Evolutionary conservation across 2,329 filamentous ascomycete genomes (phyloP).

Genomic region (Verticillium longisporum): DNA sequence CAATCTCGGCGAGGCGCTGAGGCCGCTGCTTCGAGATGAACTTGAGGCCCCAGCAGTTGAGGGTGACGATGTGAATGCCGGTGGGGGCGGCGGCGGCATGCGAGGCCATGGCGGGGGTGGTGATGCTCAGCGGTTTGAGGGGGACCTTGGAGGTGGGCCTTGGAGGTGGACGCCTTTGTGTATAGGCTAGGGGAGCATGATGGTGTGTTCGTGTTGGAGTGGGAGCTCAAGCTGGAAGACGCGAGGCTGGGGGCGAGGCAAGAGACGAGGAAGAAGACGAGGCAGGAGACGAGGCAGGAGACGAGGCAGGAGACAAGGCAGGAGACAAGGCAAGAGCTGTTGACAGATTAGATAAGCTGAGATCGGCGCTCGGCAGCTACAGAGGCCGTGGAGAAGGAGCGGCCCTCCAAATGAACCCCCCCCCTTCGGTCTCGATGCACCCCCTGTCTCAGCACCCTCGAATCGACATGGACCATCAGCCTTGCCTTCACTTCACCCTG

Average conservation of each 20-base stretch:
- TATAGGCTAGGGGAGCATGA: background rate
- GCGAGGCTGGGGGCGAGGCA: too few relatives aligned
- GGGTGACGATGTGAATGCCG: constrained; percentile 71
- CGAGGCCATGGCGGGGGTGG: constrained; percentile 17
- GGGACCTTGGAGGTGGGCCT: too few relatives aligned
- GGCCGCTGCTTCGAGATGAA: constrained; percentile 72
- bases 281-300: too few relatives aligned
- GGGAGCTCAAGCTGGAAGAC: too few relatives aligned
- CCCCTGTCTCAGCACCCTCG: background rate
- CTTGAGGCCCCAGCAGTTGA: constrained; percentile 97
- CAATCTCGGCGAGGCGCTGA: constrained; percentile 78
- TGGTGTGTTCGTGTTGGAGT: background rate
- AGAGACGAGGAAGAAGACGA: too few relatives aligned
- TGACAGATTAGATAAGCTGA: background rate
- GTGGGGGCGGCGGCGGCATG: constrained; percentile 18
- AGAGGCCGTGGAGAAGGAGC: too few relatives aligned
- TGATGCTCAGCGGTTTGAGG: too few relatives aligned
- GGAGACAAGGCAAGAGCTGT: too few relatives aligned
- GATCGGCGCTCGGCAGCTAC: background rate
- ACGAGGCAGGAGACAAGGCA: too few relatives aligned
- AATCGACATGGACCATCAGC: too few relatives aligned
- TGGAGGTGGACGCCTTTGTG: background rate
- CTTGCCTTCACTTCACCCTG: too few relatives aligned
- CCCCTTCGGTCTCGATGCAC: background rate
- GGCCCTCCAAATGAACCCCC: background rate